phyloP scores from a whole-genome alignment of 1,139 yeast species.

The Yamadazyma dendronema region DNA sequence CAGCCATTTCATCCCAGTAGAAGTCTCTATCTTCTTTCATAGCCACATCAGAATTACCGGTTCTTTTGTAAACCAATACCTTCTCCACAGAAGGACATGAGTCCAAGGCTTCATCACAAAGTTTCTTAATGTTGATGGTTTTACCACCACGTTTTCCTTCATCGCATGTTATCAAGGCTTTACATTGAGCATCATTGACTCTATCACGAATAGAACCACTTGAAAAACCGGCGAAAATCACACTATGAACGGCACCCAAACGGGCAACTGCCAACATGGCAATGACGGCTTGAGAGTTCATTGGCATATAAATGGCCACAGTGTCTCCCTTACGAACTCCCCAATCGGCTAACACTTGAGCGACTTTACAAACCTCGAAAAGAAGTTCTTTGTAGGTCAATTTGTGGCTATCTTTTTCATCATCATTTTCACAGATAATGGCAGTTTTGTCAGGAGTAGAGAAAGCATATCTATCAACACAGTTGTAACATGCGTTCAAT shows the following conservation, averaged over 20 bases:
- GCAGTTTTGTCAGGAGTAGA: slow-evolving; percentile 86
- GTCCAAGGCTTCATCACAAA: slow-evolving; percentile 88
- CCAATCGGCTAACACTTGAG: slow-evolving; percentile 82
- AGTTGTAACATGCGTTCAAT: slow-evolving; percentile 90
- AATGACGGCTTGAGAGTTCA: slow-evolving; percentile 93
- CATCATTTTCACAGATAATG: slow-evolving; percentile 93
- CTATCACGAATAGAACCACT: slow-evolving; percentile 92
- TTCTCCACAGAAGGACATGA: slow-evolving; percentile 78
- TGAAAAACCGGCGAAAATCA: slow-evolving; percentile 94
- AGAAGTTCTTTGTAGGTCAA: slow-evolving; percentile 86
- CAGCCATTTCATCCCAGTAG: slow-evolving; percentile 90
- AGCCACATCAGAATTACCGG: slow-evolving; percentile 64
- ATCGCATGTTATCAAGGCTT: slow-evolving; percentile 90
- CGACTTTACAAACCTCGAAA: slow-evolving; percentile 83
- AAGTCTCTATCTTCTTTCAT: slow-evolving; percentile 84
- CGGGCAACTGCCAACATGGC: slow-evolving; percentile 95
- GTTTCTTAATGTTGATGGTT: slow-evolving; percentile 84
- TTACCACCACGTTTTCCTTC: slow-evolving; percentile 97
- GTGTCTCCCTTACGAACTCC: slow-evolving; percentile 93
- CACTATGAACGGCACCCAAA: slow-evolving; percentile 95
- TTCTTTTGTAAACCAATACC: slow-evolving; percentile 84
- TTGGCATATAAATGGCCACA: slow-evolving; percentile 94
- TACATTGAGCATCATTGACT: slow-evolving; percentile 82
- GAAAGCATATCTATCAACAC: slow-evolving; percentile 95
- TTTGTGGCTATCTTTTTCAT: slow-evolving; percentile 67